Percentiles rank a stretch among this genome's conserved stretches.
Evolutionary conservation across 129 eudicot genomes (phyloP).

Genomic region (Solidago caesia): DNA sequence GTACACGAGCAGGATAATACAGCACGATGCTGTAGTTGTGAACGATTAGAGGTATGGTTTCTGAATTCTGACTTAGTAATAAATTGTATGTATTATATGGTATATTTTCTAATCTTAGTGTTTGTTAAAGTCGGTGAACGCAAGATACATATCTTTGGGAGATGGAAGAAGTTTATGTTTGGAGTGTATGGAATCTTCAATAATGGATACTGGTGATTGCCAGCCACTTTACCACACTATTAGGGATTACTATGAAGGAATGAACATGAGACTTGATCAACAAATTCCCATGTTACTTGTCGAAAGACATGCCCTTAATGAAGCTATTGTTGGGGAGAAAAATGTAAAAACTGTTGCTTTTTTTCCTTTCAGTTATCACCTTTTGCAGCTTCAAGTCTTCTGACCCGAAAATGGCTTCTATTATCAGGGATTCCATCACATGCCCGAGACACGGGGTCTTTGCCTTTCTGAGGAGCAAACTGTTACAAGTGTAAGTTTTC

Average conservation of each 20-base stretch:
- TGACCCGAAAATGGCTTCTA: constrained; percentile 25
- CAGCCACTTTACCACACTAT: constrained; percentile 95
- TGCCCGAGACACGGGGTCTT: constrained; percentile 98
- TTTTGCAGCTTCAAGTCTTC: constrained; percentile 17
- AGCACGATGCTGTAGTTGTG: constrained; percentile 96
- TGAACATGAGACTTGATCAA: constrained; percentile 95
- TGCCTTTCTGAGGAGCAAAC: constrained; percentile 99
- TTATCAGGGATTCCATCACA: constrained; percentile 90
- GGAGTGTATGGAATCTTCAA: constrained; percentile 98
- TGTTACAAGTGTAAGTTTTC: constrained; percentile 71
- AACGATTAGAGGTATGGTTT: constrained; percentile 78
- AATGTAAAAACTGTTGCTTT: constrained; percentile 47
- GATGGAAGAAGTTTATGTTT: constrained; percentile 95
- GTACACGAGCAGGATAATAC: constrained; percentile 91
- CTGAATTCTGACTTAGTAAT: background rate
- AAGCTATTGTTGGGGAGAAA: constrained; percentile 98
- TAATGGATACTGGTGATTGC: constrained; percentile 97
- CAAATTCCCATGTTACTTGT: constrained; percentile 97
- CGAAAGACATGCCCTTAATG: constrained; percentile 95
- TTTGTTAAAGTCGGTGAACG: constrained; percentile 65
- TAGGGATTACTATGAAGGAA: constrained; percentile 95
- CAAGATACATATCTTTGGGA: constrained; percentile 76
- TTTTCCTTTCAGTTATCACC: background rate
- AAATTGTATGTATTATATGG: background rate
- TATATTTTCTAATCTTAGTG: constrained; percentile 11